Evolutionary conservation across 2,329 filamentous ascomycete genomes (phyloP).

Genomic region (Gaeumannomyces tritici): DNA sequence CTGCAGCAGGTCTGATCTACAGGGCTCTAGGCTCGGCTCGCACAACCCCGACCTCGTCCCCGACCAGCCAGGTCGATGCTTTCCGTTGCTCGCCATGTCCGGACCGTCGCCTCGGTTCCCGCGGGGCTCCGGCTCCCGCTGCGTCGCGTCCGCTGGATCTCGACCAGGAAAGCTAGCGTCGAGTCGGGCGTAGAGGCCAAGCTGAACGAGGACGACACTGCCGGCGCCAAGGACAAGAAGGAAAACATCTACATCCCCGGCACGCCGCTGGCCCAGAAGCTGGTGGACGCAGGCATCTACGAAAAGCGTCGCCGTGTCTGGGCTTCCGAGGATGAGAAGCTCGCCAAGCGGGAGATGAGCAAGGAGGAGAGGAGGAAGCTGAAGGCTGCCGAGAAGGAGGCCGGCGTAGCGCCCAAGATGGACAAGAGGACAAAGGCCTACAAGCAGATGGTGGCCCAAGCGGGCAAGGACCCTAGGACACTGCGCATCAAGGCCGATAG

Average conservation of each 20-base stretch:
- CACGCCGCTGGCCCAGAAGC: constrained; percentile 11
- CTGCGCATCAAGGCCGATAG: constrained; percentile 19
- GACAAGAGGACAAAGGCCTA: not conserved
- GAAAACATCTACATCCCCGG: constrained; percentile 2
- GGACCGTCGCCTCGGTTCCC: not conserved
- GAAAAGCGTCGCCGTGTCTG: not conserved
- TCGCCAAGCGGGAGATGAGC: no score
- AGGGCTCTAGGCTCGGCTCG: not conserved
- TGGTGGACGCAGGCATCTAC: constrained; percentile 11
- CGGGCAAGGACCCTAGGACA: not conserved
- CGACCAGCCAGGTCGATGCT: not conserved
- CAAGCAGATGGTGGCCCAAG: not conserved
- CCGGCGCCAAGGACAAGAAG: not conserved
- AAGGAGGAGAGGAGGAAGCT: not conserved
- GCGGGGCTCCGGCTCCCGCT: not conserved
- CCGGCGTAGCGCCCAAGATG: not conserved
- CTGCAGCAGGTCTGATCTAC: no score
- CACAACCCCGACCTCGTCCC: not conserved
- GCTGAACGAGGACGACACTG: not conserved
- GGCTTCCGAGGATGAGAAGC: no score
- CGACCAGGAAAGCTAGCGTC: not conserved
- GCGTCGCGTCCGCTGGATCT: not conserved
- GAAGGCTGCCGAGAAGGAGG: not conserved
- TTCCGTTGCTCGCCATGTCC: not conserved
- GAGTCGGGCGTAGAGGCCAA: no score